phyloP scores from a whole-genome alignment of 257 asterid species.

The Salvia splendens region DNA sequence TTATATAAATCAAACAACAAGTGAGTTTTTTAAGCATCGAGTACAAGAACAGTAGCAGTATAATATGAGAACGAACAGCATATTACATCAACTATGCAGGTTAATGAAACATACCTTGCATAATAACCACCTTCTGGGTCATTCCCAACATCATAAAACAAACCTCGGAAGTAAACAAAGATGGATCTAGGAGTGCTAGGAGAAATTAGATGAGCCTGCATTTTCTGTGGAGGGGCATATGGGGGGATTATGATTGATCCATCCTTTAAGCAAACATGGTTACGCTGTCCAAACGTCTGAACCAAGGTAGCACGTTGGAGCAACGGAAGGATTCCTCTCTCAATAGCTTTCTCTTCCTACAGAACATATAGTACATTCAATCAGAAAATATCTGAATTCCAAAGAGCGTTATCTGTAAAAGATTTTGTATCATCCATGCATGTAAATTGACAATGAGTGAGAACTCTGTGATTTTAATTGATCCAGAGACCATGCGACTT shows the following conservation, averaged over 20 bases:
- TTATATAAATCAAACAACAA: background rate
- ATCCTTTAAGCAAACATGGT: conserved; percentile 83
- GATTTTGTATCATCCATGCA: background rate
- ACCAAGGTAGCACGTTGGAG: conserved; percentile 89
- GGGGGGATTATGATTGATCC: conserved; percentile 87
- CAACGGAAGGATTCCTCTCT: conserved; percentile 79
- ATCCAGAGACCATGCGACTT: conserved; percentile 7
- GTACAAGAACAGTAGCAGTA: background rate
- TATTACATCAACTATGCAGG: conserved; percentile 10
- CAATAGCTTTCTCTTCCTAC: conserved; percentile 94
- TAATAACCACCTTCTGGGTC: conserved; percentile 95
- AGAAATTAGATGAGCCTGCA: conserved; percentile 85
- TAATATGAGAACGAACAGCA: background rate
- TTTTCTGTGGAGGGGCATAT: conserved; percentile 91
- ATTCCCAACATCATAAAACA: conserved; percentile 78
- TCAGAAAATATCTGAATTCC: background rate
- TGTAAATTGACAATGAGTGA: background rate
- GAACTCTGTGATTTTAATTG: background rate
- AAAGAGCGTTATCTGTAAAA: background rate
- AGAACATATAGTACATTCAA: conserved; percentile 1
- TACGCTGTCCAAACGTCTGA: conserved; percentile 89
- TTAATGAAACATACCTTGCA: conserved; percentile 55
- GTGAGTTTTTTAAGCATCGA: background rate
- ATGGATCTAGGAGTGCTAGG: conserved; percentile 87
- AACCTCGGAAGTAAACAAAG: conserved; percentile 87